phyloP scores from a whole-genome alignment of 257 asterid genomes.

The Capsicum rhomboideum region DNA sequence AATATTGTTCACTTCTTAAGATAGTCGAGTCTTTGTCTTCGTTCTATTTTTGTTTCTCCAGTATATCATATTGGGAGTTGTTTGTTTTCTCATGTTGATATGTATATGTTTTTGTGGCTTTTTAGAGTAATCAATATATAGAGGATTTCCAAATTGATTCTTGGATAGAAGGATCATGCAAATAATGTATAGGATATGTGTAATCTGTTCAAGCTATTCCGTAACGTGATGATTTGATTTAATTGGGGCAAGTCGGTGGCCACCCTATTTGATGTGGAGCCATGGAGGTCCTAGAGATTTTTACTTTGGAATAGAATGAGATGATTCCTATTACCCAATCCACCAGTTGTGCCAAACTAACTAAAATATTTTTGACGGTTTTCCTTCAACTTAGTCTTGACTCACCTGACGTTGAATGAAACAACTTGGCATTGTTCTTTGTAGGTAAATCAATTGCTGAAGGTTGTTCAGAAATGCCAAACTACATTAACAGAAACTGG shows the following conservation, averaged over 20 bases:
- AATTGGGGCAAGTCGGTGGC: not conserved
- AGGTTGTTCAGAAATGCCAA: slow-evolving; percentile 95
- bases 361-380: no score
- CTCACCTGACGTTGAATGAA: no score
- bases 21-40: not conserved
- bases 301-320: not conserved
- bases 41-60: not conserved
- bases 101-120: not conserved
- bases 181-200: not conserved
- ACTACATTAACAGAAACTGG: slow-evolving; percentile 78
- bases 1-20: not conserved
- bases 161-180: not conserved
- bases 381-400: no score
- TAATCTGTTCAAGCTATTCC: not conserved
- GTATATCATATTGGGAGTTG: not conserved
- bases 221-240: not conserved
- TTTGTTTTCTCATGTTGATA: not conserved
- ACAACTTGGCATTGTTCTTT: not conserved
- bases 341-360: not conserved
- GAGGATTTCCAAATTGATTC: not conserved
- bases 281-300: not conserved
- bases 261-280: not conserved
- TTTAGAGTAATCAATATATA: not conserved
- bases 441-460: slow-evolving; percentile 90
- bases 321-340: not conserved